phyloP scores from a whole-genome alignment of 1,284 basidiomycete species.

The Trichosporon coremiiforme region DNA sequence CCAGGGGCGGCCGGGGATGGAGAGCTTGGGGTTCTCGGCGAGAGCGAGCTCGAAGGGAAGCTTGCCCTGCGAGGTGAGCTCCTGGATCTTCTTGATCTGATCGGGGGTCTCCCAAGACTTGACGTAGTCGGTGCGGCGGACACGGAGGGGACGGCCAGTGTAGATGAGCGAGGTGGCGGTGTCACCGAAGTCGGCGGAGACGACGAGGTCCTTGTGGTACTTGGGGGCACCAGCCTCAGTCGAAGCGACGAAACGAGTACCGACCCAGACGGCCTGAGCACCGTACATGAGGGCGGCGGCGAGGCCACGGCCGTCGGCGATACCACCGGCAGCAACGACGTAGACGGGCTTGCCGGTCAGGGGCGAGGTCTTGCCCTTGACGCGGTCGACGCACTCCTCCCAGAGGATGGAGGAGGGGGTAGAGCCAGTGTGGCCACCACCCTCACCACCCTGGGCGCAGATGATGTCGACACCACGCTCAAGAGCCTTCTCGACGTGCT shows the following conservation, averaged over 20 bases:
- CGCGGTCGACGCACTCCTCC: slow-evolving; percentile 78
- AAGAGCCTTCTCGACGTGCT: slow-evolving; percentile 78
- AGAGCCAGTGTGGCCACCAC: slow-evolving; percentile 65
- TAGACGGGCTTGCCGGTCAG: slow-evolving; percentile 76
- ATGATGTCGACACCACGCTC: slow-evolving; percentile 80
- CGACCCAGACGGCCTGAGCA: slow-evolving; percentile 83
- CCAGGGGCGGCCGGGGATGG: slow-evolving; percentile 32
- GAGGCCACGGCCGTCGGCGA: slow-evolving; percentile 78
- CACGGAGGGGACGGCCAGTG: slow-evolving; percentile 81
- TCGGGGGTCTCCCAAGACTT: slow-evolving; percentile 63
- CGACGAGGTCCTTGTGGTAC: slow-evolving; percentile 70
- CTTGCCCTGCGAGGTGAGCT: slow-evolving; percentile 73
- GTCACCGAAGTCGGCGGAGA: slow-evolving; percentile 36
- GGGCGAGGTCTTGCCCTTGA: slow-evolving; percentile 71
- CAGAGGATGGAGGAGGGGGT: slow-evolving; percentile 50
- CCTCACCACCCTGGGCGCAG: slow-evolving; percentile 83
- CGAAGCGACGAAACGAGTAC: slow-evolving; percentile 85
- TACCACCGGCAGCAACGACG: slow-evolving; percentile 81
- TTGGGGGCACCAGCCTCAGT: slow-evolving; percentile 77
- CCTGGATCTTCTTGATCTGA: slow-evolving; percentile 58
- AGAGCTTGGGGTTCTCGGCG: slow-evolving; percentile 47
- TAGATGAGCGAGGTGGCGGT: slow-evolving; percentile 54
- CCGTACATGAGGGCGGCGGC: slow-evolving; percentile 82
- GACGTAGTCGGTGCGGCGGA: slow-evolving; percentile 75
- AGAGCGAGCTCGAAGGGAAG: slow-evolving; percentile 72